Evolutionary conservation across 495 filamentous ascomycete genomes (phyloP).

Genomic region (Xylaria bambusicola): DNA sequence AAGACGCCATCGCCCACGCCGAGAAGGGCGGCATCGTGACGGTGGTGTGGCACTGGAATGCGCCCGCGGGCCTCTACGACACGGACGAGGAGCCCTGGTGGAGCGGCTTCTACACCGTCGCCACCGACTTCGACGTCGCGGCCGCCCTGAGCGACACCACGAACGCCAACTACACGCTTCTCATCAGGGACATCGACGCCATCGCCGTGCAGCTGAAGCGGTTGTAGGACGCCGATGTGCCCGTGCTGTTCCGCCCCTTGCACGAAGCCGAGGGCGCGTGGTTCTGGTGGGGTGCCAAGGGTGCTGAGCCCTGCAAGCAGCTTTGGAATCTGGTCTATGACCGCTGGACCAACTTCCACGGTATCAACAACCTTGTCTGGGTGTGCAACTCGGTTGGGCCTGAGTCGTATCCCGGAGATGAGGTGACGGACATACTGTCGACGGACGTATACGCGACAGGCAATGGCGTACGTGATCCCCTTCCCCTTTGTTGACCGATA

Average conservation of each 20-base stretch:
- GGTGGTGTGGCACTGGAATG: constrained; percentile 51
- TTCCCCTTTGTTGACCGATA: neutral
- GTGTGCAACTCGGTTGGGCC: constrained; percentile 50
- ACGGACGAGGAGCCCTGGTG: constrained; percentile 48
- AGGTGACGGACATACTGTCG: constrained; percentile 43
- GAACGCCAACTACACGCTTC: constrained; percentile 46
- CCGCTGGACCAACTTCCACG: constrained; percentile 42
- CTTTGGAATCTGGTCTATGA: constrained; percentile 45
- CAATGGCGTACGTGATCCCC: constrained; percentile 34
- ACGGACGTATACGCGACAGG: constrained; percentile 40
- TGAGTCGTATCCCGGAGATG: constrained; percentile 51
- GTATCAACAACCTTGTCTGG: constrained; percentile 50
- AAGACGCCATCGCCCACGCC: constrained; percentile 48
- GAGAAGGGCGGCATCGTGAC: constrained; percentile 46
- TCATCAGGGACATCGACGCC: constrained; percentile 53
- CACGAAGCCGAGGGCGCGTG: constrained; percentile 54
- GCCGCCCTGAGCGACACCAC: constrained; percentile 38
- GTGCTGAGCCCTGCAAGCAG: constrained; percentile 45
- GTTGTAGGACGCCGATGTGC: constrained; percentile 40
- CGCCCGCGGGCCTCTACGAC: constrained; percentile 39
- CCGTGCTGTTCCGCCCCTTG: constrained; percentile 48
- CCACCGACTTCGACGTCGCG: constrained; percentile 46
- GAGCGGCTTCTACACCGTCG: constrained; percentile 49
- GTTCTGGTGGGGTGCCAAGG: constrained; percentile 58
- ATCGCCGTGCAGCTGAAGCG: constrained; percentile 49